phyloP scores from a whole-genome alignment of 208 protist species.

The Wallacemonas rigidus region DNA sequence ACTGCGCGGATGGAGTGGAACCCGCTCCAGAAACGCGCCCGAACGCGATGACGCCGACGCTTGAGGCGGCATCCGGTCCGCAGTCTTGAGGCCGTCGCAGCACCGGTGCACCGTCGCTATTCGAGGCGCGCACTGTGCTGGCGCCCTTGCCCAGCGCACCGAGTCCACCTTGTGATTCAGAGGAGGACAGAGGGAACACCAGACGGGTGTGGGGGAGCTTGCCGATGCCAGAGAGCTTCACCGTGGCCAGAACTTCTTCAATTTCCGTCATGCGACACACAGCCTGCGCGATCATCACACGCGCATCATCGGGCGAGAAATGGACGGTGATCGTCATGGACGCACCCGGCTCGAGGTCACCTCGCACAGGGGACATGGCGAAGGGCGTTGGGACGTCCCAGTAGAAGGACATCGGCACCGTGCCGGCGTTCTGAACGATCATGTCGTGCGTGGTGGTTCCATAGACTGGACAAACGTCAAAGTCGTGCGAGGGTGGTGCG shows the following conservation, averaged over 20 bases:
- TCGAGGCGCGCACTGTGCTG: not conserved
- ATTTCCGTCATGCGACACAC: constrained; percentile 72
- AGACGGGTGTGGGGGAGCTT: constrained; percentile 86
- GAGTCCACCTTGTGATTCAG: not conserved
- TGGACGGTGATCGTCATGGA: constrained; percentile 43
- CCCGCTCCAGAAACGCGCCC: constrained; percentile 15
- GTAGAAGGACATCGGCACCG: constrained; percentile 70
- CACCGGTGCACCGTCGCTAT: not conserved
- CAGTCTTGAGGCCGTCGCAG: not conserved
- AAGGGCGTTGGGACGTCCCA: constrained; percentile 85
- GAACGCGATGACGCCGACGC: not conserved
- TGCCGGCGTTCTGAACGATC: constrained; percentile 78
- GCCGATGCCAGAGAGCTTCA: constrained; percentile 89
- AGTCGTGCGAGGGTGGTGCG: constrained; percentile 77
- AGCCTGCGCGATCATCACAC: constrained; percentile 69
- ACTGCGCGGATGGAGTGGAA: constrained; percentile 23
- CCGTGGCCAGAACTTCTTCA: constrained; percentile 47
- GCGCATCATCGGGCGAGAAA: constrained; percentile 81
- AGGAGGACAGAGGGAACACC: not conserved
- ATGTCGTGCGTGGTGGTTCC: constrained; percentile 53
- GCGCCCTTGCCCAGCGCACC: not conserved
- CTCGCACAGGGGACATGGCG: constrained; percentile 50
- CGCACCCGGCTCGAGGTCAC: constrained; percentile 50
- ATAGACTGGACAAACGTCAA: constrained; percentile 83
- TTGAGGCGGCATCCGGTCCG: not conserved